Evolutionary conservation across 805 yeast genomes (phyloP).

Genomic region (Blastobotrys parvus): DNA sequence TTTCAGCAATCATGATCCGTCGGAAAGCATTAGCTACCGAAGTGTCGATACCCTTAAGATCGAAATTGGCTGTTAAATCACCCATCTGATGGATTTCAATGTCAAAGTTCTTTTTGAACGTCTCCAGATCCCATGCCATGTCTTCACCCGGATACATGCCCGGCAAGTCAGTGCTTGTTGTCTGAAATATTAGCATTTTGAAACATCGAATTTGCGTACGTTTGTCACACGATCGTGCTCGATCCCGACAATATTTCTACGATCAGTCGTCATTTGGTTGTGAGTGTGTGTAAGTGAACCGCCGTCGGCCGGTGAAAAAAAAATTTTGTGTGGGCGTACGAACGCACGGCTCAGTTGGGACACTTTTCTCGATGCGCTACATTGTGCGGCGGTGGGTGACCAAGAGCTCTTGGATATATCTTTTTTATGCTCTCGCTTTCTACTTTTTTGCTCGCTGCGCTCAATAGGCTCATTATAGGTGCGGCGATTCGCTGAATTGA

Average conservation of each 20-base stretch:
- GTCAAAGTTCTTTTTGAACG: constrained; percentile 60
- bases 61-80: constrained; percentile 64
- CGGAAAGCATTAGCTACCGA: constrained; percentile 94
- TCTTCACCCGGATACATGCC: constrained; percentile 64
- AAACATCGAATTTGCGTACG: constrained; percentile 25
- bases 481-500: too few relatives aligned
- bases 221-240: constrained; percentile 89
- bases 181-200: constrained; percentile 14
- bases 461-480: too few relatives aligned
- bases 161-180: constrained; percentile 85
- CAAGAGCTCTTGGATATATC: too few relatives aligned
- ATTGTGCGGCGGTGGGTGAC: too few relatives aligned
- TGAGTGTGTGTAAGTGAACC: too few relatives aligned
- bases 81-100: constrained; percentile 59
- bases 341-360: too few relatives aligned
- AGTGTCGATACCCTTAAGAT: constrained; percentile 77
- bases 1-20: constrained; percentile 94
- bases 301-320: too few relatives aligned
- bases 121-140: constrained; percentile 74
- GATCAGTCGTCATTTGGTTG: too few relatives aligned
- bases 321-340: too few relatives aligned
- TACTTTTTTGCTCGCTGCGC: too few relatives aligned
- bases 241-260: constrained; percentile 61
- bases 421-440: too few relatives aligned
- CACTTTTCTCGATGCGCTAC: too few relatives aligned